Evolutionary conservation across 371 early-diverging fungal genomes (phyloP).

Genomic region (Apophysomyces sp.): DNA sequence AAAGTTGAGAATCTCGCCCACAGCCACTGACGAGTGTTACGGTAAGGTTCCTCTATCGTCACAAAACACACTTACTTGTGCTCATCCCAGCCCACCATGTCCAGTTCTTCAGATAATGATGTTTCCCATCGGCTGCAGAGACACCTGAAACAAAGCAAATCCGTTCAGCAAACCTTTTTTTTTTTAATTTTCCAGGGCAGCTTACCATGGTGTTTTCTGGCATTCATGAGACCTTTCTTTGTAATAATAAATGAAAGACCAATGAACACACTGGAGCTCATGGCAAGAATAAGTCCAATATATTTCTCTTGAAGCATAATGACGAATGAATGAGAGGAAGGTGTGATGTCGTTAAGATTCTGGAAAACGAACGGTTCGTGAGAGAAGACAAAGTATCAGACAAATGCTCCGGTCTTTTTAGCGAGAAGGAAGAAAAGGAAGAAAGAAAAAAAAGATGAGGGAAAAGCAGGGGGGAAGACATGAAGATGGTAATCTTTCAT

Average conservation of each 20-base stretch:
- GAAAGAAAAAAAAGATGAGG: background rate
- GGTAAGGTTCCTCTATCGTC: too few species aligned
- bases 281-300: constrained; percentile 82
- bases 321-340: background rate
- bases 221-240: constrained; percentile 68
- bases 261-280: constrained; percentile 79
- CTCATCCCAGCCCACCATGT: constrained; percentile 89
- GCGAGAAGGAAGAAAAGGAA: background rate
- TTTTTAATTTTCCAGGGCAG: constrained; percentile 1
- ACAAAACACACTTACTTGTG: constrained; percentile 83
- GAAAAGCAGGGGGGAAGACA: background rate
- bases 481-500: background rate
- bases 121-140: constrained; percentile 66
- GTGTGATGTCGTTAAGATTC: too few species aligned
- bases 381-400: background rate
- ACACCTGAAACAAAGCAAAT: constrained; percentile 34
- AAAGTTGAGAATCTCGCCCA: constrained; percentile 12
- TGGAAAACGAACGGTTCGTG: too few species aligned
- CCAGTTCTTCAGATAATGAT: constrained; percentile 74
- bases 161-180: background rate
- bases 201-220: constrained; percentile 17
- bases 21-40: constrained; percentile 6
- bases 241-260: constrained; percentile 85
- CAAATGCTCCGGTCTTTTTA: background rate
- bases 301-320: constrained; percentile 71